A percentile compares a stretch with the other conserved stretches of the same genome.
These are phyloP conservation scores for Plasmodium sp. DNA, from an alignment of 169 alveolate genomes.

Conservation along the genomic window DNA sequence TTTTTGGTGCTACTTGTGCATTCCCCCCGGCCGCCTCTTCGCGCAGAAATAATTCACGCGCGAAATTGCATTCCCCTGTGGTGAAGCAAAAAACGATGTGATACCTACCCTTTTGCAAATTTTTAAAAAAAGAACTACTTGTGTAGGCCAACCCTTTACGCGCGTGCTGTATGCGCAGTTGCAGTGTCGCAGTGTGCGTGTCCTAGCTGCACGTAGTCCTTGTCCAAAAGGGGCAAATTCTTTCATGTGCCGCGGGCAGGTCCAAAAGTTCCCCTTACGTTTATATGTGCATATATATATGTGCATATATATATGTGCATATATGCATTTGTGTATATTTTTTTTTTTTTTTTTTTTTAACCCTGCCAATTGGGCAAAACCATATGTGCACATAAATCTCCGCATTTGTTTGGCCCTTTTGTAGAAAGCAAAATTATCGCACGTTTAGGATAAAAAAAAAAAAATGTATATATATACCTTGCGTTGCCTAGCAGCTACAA, in stretches of 20 bases:
- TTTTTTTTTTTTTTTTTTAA: not conserved
- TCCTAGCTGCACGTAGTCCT: not conserved
- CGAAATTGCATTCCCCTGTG: not conserved
- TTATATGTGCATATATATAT: not conserved
- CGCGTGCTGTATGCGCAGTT: not conserved
- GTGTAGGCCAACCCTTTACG: not conserved
- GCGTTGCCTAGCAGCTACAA: not conserved
- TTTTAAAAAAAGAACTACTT: not conserved
- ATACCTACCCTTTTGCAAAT: not conserved
- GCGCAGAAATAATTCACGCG: conserved; percentile 12
- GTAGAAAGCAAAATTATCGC: not conserved
- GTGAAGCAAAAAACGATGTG: not conserved
- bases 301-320: not conserved
- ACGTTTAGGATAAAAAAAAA: not conserved
- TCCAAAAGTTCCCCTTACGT: not conserved
- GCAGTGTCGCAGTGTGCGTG: not conserved
- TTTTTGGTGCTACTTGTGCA: not conserved
- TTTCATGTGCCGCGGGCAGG: not conserved
- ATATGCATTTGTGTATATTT: too few species aligned
- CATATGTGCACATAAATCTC: not conserved
- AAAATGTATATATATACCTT: not conserved
- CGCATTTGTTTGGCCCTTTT: not conserved
- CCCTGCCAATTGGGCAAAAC: not conserved
- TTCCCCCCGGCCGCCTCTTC: not conserved
- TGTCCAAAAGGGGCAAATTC: not conserved